Percentiles rank a stretch among this genome's conserved stretches.
Conservation (phyloP, 768 basidiomycete genomes). For the Suillus decipiens region DNA sequence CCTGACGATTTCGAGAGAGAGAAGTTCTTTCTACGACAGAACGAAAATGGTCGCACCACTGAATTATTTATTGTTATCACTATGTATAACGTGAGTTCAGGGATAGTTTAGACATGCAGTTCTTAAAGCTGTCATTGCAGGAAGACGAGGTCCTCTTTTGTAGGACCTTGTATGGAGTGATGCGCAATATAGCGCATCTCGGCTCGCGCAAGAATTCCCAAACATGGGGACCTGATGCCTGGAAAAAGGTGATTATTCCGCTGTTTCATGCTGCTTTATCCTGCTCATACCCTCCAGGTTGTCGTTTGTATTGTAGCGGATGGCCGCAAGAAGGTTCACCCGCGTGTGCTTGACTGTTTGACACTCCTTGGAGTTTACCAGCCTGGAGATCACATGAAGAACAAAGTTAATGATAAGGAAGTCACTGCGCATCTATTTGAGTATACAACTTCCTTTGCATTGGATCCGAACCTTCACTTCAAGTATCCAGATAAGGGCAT, state of each 20-base stretch:
- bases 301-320: slow-evolving; percentile 93
- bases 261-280: background rate
- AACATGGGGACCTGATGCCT: slow-evolving; percentile 94
- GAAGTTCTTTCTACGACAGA: slow-evolving; percentile 85
- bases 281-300: slow-evolving; percentile 47
- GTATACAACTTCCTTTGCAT: slow-evolving; percentile 78
- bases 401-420: slow-evolving; percentile 68
- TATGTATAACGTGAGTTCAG: slow-evolving; percentile 84
- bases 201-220: slow-evolving; percentile 87
- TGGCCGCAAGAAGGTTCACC: slow-evolving; percentile 80
- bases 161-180: slow-evolving; percentile 92
- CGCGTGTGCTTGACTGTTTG: slow-evolving; percentile 84
- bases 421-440: slow-evolving; percentile 82
- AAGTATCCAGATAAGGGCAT: slow-evolving; percentile 91
- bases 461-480: slow-evolving; percentile 81
- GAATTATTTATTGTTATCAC: slow-evolving; percentile 95
- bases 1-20: slow-evolving; percentile 88
- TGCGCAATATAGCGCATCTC: slow-evolving; percentile 81
- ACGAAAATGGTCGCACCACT: slow-evolving; percentile 74
- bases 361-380: slow-evolving; percentile 95
- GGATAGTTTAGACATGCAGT: slow-evolving; percentile 8
- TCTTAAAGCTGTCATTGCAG: slow-evolving; percentile 37
- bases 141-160: slow-evolving; percentile 91
- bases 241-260: slow-evolving; percentile 77
- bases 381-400: slow-evolving; percentile 59